A percentile compares a stretch with the other conserved stretches of the same genome.
These are phyloP conservation scores for Erigeron canadensis DNA, from an alignment of 129 eudicot species.

Conservation along the genomic window DNA sequence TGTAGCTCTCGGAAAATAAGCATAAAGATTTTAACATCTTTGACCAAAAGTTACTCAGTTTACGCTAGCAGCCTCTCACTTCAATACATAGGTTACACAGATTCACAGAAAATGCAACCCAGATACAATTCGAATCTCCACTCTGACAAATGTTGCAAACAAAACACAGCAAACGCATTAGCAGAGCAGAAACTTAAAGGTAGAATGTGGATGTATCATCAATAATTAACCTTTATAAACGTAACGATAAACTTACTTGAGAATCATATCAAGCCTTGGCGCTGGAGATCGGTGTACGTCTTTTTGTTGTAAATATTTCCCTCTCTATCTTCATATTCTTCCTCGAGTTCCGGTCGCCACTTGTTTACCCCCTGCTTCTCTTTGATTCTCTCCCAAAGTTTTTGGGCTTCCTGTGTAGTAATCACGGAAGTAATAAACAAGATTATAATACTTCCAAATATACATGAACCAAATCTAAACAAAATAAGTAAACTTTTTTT, in stretches of 20 bases:
- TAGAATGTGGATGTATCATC: not conserved
- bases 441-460: not conserved
- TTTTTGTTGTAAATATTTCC: slow-evolving; percentile 73
- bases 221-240: not conserved
- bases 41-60: not conserved
- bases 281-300: slow-evolving; percentile 7
- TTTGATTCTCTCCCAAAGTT: slow-evolving; percentile 70
- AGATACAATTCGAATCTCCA: no score
- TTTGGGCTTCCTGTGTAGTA: slow-evolving; percentile 54
- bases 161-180: not conserved
- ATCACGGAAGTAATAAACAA: not conserved
- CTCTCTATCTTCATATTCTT: slow-evolving; percentile 80
- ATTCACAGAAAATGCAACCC: no score
- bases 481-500: not conserved
- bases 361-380: slow-evolving; percentile 69
- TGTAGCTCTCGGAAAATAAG: not conserved
- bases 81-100: no score
- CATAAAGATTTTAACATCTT: not conserved
- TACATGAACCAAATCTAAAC: not conserved
- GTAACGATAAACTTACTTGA: not conserved
- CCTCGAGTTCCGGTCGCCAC: slow-evolving; percentile 91
- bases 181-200: not conserved
- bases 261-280: slow-evolving; percentile 4
- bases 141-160: not conserved
- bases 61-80: not conserved